These are phyloP conservation scores for Closterium sp. DNA, from an alignment of 139 green algal genomes.

Conservation along the genomic window DNA sequence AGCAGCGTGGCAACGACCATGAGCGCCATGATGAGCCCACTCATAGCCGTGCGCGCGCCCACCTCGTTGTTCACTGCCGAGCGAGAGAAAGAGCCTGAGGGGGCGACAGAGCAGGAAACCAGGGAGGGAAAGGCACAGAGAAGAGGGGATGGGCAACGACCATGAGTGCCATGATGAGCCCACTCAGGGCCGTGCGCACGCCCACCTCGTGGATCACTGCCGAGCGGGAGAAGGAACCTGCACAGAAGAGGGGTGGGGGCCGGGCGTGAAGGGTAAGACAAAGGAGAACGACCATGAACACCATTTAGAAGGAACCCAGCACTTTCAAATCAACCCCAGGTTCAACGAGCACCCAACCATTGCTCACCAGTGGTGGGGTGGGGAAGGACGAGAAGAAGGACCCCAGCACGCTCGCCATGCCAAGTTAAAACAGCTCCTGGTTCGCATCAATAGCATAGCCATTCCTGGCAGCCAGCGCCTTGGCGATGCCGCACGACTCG, in stretches of 20 bases:
- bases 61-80: not conserved
- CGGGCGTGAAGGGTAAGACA: not conserved
- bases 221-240: conserved; percentile 79
- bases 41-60: not conserved
- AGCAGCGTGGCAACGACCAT: not conserved
- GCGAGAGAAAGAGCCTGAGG: no score
- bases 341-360: no score
- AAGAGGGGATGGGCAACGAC: conserved; percentile 28
- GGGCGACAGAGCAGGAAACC: no score
- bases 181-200: conserved; percentile 62
- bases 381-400: not conserved
- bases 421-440: not conserved
- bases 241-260: conserved; percentile 25
- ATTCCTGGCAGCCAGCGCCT: no score
- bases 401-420: not conserved
- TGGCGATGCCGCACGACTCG: no score
- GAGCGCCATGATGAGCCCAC: not conserved
- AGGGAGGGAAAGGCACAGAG: no score
- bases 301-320: not conserved
- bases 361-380: not conserved
- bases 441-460: no score
- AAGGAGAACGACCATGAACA: no score
- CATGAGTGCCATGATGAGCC: conserved; percentile 53
- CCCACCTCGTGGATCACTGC: conserved; percentile 73
- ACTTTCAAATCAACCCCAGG: no score